These are phyloP conservation scores for Naganishia vaughanmartiniae DNA, from an alignment of 768 basidiomycete species.

Conservation along the genomic window DNA sequence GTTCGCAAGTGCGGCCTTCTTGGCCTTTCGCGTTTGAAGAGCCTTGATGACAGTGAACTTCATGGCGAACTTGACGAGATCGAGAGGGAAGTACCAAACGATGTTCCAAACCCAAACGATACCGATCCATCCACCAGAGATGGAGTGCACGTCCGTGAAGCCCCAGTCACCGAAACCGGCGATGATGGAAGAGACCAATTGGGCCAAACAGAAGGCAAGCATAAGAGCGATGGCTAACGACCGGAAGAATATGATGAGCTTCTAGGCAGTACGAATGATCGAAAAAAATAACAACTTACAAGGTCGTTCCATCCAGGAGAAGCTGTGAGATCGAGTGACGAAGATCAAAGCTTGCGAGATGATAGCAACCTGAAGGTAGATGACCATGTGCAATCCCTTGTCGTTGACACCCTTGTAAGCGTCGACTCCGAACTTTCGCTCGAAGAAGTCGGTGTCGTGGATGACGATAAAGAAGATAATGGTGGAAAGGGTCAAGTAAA, in stretches of 20 bases:
- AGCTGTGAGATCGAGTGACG: constrained; percentile 79
- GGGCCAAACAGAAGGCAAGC: constrained; percentile 85
- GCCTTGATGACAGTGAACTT: constrained; percentile 85
- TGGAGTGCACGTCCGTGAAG: constrained; percentile 75
- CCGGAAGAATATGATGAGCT: neutral
- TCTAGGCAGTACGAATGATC: neutral
- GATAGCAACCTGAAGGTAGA: constrained; percentile 96
- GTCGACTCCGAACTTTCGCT: constrained; percentile 72
- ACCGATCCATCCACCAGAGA: constrained; percentile 94
- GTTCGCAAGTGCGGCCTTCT: constrained; percentile 51
- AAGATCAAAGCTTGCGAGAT: constrained; percentile 98
- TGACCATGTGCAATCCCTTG: constrained; percentile 75
- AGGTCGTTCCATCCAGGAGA: constrained; percentile 52
- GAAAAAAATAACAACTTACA: neutral
- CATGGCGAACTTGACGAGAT: constrained; percentile 94
- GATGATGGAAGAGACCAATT: constrained; percentile 92
- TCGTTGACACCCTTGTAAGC: constrained; percentile 61
- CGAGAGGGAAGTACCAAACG: constrained; percentile 91
- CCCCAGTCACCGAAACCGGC: constrained; percentile 90
- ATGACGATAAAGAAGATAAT: constrained; percentile 77
- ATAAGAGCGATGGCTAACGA: constrained; percentile 71
- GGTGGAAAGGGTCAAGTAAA: constrained; percentile 88
- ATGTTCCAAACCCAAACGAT: constrained; percentile 93
- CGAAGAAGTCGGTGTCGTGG: constrained; percentile 85
- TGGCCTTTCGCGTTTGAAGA: constrained; percentile 64